phyloP scores from a whole-genome alignment of 352 stramenopile genomes.

The Globisporangium canariense region DNA sequence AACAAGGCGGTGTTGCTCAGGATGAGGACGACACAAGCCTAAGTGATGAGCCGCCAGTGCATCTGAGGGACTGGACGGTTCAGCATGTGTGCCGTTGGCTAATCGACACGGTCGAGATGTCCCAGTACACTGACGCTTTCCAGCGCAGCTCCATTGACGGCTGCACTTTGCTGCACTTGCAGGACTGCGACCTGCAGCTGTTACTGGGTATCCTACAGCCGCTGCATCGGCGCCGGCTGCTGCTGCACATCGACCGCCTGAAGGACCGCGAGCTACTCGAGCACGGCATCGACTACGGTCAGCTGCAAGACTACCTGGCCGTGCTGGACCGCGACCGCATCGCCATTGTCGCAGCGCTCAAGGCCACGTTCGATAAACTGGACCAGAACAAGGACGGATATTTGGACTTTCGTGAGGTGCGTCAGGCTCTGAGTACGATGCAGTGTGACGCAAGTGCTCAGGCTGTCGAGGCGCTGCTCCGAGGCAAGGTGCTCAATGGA shows the following conservation, averaged over 20 bases:
- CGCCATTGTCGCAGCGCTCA: conserved; percentile 58
- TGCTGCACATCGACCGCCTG: conserved; percentile 57
- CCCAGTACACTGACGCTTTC: conserved; percentile 48
- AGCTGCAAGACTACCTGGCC: conserved; percentile 72
- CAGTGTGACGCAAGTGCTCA: conserved; percentile 29
- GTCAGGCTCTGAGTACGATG: conserved; percentile 37
- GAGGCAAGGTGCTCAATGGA: conserved; percentile 24
- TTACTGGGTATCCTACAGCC: conserved; percentile 58
- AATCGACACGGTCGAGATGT: conserved; percentile 38
- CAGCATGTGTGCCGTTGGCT: conserved; percentile 58
- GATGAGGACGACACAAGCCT: neutral
- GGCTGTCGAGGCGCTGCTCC: conserved; percentile 33
- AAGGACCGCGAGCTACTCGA: conserved; percentile 55
- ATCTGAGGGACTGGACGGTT: conserved; percentile 52
- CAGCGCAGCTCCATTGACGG: conserved; percentile 60
- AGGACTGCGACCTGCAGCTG: conserved; percentile 60
- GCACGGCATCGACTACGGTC: conserved; percentile 59
- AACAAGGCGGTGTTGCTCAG: neutral
- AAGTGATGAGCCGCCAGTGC: conserved; percentile 16
- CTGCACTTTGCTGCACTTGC: conserved; percentile 52
- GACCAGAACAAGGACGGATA: conserved; percentile 57
- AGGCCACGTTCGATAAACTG: conserved; percentile 63
- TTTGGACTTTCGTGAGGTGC: conserved; percentile 50
- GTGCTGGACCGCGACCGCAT: conserved; percentile 68
- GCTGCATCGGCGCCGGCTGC: conserved; percentile 50